phyloP scores from a whole-genome alignment of 73 alveolate genomes.

The Blepharisma japonicum region DNA sequence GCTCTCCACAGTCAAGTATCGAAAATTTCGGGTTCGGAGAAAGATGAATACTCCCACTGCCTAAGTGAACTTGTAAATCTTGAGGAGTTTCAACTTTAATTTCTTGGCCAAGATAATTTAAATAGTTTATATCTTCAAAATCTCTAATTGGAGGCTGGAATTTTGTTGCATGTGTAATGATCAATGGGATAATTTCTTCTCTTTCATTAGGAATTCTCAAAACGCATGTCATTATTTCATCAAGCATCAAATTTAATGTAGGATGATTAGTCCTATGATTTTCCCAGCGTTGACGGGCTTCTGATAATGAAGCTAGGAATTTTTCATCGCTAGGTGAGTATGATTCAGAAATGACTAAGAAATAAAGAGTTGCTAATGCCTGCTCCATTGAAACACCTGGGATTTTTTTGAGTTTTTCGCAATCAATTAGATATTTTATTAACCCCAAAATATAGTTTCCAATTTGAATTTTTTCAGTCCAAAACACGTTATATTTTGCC shows the following conservation, averaged over 20 bases:
- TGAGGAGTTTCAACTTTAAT: neutral
- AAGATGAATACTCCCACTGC: neutral
- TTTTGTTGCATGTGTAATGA: neutral
- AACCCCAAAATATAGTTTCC: neutral
- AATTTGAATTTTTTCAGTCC: neutral
- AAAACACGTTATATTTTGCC: neutral
- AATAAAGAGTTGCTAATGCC: neutral
- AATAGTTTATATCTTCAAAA: conserved; percentile 2
- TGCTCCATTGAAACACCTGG: neutral
- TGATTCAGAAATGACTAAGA: neutral
- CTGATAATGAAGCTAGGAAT: neutral
- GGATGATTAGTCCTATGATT: neutral
- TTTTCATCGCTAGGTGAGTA: neutral
- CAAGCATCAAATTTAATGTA: neutral
- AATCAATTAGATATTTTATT: neutral
- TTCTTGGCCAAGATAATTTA: conserved; percentile 8
- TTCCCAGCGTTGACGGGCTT: neutral
- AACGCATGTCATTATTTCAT: neutral
- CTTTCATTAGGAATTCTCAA: neutral
- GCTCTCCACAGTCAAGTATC: neutral
- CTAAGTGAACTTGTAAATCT: neutral
- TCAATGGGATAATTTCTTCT: conserved; percentile 15
- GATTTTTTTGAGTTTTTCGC: neutral
- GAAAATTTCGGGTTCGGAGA: conserved; percentile 17
- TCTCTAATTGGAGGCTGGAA: neutral